Conservation (phyloP, 108 stramenopile species). For the Nitzschia sp. region DNA sequence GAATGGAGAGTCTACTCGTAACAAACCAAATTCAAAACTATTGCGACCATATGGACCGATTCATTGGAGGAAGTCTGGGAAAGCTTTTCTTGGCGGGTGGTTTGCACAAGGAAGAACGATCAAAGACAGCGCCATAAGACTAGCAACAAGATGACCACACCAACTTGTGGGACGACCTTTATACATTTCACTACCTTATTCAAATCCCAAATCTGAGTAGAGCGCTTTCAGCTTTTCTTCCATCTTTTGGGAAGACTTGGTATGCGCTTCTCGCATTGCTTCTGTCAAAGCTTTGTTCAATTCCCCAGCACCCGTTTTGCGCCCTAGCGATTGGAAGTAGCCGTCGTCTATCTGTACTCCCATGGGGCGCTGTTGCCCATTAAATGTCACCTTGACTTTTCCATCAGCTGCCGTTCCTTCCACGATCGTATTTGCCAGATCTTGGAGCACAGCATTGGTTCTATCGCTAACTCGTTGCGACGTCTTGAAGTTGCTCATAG, state of each 20-base stretch:
- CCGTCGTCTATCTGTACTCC: conserved; percentile 43
- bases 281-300: conserved; percentile 28
- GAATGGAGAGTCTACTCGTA: conserved; percentile 92
- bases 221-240: conserved; percentile 53
- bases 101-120: conserved; percentile 76
- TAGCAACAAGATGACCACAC: not conserved
- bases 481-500: conserved; percentile 45
- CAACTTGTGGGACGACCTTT: not conserved
- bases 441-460: conserved; percentile 32
- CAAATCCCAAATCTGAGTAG: conserved; percentile 43
- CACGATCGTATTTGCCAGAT: conserved; percentile 38
- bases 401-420: conserved; percentile 52
- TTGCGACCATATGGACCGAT: conserved; percentile 93
- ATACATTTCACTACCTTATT: not conserved
- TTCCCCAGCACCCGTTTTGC: conserved; percentile 5
- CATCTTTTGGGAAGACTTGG: conserved; percentile 39
- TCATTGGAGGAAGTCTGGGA: conserved; percentile 80
- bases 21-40: conserved; percentile 91
- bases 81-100: conserved; percentile 91
- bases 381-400: conserved; percentile 47
- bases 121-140: not conserved
- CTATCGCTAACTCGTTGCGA: conserved; percentile 41
- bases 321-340: conserved; percentile 22
- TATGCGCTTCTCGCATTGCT: conserved; percentile 55
- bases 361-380: conserved; percentile 46